Evolutionary conservation across 306 rosid species (phyloP).

Genomic region (Macrotyloma uniflorum): DNA sequence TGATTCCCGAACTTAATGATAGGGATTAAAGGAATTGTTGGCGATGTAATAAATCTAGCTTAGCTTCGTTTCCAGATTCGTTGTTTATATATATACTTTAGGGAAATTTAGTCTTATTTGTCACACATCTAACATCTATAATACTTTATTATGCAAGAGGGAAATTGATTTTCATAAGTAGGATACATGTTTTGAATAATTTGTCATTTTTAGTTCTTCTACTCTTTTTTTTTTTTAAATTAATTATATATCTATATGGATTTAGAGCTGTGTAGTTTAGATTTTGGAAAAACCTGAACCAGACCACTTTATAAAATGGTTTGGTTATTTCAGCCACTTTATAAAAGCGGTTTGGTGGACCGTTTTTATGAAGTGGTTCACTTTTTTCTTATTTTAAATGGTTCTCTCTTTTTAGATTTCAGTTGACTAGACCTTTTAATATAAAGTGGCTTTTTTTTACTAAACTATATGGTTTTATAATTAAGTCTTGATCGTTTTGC

Average conservation of each 20-base stretch:
- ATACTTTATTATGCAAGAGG: neutral
- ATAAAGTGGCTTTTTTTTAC: too few species aligned
- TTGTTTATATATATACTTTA: neutral
- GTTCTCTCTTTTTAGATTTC: neutral
- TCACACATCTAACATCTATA: neutral
- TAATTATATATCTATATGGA: neutral
- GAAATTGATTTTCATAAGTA: neutral
- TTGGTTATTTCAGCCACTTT: too few species aligned
- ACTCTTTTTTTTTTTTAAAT: too few species aligned
- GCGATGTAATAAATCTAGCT: neutral
- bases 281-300: too few species aligned
- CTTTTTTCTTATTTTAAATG: too few species aligned
- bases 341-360: too few species aligned
- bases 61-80: neutral
- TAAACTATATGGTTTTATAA: neutral
- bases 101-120: neutral
- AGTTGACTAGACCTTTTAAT: too few species aligned
- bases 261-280: neutral
- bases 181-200: neutral
- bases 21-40: conserved; percentile 4
- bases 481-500: too few species aligned
- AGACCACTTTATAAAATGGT: neutral
- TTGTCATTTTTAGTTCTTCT: neutral
- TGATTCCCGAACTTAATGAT: conserved; percentile 5
- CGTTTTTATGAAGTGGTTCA: too few species aligned